Evolutionary conservation across 2,329 filamentous ascomycete species (phyloP), one percentile per base, ranked within the genome.

Genomic region (Nothophaeocryptopus gaeumannii): DNA sequence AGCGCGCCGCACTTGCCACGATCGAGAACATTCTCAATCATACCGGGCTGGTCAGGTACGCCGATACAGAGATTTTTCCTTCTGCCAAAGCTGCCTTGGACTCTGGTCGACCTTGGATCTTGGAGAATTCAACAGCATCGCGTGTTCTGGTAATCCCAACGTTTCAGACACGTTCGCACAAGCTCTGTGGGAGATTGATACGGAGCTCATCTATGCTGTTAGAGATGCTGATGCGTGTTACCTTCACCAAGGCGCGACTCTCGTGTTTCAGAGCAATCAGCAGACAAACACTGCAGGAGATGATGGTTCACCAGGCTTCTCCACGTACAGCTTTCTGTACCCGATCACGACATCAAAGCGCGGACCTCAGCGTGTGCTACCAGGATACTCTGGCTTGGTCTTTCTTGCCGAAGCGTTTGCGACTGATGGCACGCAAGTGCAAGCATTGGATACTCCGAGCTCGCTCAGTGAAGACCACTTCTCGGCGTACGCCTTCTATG

Each of bases 131-230:
- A 73, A 72, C 61, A 68, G 65, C 4, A 69, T 73, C 40, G 66
- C 70, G 5, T 73, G 70, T 52, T 64, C 62, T n/a, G 71, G 71
- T 7, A 64, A 63, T 20, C 67, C 68, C 1, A 64, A 65, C 47
- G 69, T 73, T n/a, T 67, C 67, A 2, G 70, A 73, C 51, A 71
- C 69, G 0, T 72, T 72, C 45, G 69, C 68, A 1, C 66, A 72
- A 47, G 70, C 71, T 0, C 59, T 73, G 2, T 72, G 71, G 70
- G 65, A 69, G 12, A 62, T 69, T 8, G 68, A 72, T 41, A 68
- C 64, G 0, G 63, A 70, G 34, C 58, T 73, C 12, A 63, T 69
- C 33, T 71, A 72, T 42, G 70, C 70, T 12, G 61, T 63, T 1
- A 62, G 66, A n/a, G 71, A 72, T 43, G 69, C 70, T 0, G 65